A percentile compares a stretch with the other conserved stretches of the same genome.
Evolutionary conservation across 1,284 basidiomycete species (phyloP).

Genomic region (Pascua guehoae): DNA sequence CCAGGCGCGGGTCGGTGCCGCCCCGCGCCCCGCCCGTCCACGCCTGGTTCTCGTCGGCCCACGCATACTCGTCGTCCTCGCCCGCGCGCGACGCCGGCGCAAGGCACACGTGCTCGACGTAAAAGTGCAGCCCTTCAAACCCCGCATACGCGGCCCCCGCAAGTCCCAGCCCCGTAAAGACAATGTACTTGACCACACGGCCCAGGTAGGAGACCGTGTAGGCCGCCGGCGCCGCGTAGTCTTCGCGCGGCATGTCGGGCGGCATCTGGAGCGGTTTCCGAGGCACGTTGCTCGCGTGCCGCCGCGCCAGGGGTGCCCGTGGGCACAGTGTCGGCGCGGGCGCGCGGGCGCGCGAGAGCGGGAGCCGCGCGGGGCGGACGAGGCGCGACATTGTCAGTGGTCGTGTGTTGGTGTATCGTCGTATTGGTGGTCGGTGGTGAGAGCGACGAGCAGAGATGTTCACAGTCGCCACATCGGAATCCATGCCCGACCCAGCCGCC

Average conservation of each 20-base stretch:
- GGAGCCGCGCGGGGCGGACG: background rate
- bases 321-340: background rate
- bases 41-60: constrained; percentile 65
- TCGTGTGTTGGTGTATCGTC: background rate
- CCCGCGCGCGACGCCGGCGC: constrained; percentile 46
- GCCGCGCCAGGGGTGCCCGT: background rate
- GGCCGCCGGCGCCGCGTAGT: constrained; percentile 44
- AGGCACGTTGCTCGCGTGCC: background rate
- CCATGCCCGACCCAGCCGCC: too few species aligned
- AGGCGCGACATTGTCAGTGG: constrained; percentile 1
- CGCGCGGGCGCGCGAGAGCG: background rate
- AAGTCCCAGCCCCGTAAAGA: constrained; percentile 44
- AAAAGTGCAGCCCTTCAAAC: constrained; percentile 61
- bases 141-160: constrained; percentile 47
- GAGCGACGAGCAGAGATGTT: too few species aligned
- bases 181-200: constrained; percentile 34
- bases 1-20: constrained; percentile 70
- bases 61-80: constrained; percentile 62
- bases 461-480: too few species aligned
- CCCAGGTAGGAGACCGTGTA: constrained; percentile 41
- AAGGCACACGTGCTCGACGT: constrained; percentile 64
- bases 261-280: constrained; percentile 27
- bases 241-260: constrained; percentile 39
- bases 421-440: too few species aligned
- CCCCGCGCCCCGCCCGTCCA: constrained; percentile 69